Percentiles rank a stretch among this genome's conserved stretches.
Evolutionary conservation across 2,329 filamentous ascomycete genomes (phyloP).

Genomic region (Juglanconis juglandina): DNA sequence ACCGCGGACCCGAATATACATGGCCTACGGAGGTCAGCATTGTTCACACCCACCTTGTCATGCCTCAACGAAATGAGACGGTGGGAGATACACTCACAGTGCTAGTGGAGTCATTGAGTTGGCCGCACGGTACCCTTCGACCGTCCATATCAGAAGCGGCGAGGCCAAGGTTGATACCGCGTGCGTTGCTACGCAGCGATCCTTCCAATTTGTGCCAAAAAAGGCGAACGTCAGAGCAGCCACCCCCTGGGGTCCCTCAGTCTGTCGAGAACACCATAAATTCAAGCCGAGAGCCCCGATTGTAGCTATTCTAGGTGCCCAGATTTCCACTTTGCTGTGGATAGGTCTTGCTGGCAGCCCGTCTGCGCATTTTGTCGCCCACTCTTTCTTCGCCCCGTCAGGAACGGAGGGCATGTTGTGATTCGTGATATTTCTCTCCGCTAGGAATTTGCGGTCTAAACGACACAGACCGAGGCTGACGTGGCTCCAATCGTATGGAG

Average conservation of each 20-base stretch:
- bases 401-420: not conserved
- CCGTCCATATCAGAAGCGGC: conserved; percentile 15
- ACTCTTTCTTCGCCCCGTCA: not conserved
- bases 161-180: conserved; percentile 5
- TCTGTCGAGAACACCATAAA: not conserved
- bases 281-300: not conserved
- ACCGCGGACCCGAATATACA: not conserved
- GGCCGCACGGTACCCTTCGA: conserved; percentile 1
- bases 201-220: not conserved
- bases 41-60: not conserved
- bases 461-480: no score
- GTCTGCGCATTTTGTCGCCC: not conserved
- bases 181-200: not conserved
- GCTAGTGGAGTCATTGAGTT: not conserved
- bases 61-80: not conserved
- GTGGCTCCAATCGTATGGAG: no score
- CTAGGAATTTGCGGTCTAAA: no score
- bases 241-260: not conserved
- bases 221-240: conserved; percentile 4
- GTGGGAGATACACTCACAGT: conserved; percentile 1
- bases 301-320: conserved; percentile 2
- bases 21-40: not conserved
- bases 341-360: not conserved
- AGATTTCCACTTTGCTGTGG: not conserved
- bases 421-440: no score